Conservation (phyloP, 306 rosid genomes). For the Cucumis hystrix region DNA sequence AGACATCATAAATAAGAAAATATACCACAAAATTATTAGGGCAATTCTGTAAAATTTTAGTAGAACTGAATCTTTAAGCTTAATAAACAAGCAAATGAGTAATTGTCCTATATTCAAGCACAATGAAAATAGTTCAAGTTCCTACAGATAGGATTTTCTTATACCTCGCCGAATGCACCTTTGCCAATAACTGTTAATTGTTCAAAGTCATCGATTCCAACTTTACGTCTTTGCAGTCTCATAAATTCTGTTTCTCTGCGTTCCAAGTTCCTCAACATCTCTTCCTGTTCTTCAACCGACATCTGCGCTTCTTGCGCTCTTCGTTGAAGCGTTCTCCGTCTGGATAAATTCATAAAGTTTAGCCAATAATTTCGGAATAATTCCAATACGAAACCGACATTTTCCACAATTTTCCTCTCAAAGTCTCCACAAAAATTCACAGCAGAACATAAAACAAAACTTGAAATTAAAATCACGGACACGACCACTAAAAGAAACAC, state of each 20-base stretch:
- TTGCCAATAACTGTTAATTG: constrained; percentile 82
- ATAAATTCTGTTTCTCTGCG: constrained; percentile 83
- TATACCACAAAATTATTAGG: background rate
- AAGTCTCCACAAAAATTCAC: background rate
- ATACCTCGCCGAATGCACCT: constrained; percentile 99
- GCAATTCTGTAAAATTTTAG: background rate
- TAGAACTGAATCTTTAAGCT: background rate
- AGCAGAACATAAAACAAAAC: background rate
- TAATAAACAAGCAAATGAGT: background rate
- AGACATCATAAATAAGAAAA: background rate
- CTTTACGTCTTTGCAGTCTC: constrained; percentile 89
- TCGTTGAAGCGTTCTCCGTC: constrained; percentile 73
- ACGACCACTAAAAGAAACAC: background rate
- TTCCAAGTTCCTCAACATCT: constrained; percentile 86
- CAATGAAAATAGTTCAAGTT: background rate
- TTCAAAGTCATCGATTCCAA: constrained; percentile 94
- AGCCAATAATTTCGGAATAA: background rate
- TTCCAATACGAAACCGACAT: background rate
- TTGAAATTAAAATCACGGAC: no score
- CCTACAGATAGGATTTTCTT: background rate
- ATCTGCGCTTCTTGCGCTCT: constrained; percentile 75
- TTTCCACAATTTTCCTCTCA: background rate
- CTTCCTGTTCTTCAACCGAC: constrained; percentile 77
- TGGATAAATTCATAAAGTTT: constrained; percentile 5
- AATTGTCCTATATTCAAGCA: background rate